Base-by-base conservation (phyloP, 2,329 filamentous ascomycete species). In the Capronia americana region DNA sequence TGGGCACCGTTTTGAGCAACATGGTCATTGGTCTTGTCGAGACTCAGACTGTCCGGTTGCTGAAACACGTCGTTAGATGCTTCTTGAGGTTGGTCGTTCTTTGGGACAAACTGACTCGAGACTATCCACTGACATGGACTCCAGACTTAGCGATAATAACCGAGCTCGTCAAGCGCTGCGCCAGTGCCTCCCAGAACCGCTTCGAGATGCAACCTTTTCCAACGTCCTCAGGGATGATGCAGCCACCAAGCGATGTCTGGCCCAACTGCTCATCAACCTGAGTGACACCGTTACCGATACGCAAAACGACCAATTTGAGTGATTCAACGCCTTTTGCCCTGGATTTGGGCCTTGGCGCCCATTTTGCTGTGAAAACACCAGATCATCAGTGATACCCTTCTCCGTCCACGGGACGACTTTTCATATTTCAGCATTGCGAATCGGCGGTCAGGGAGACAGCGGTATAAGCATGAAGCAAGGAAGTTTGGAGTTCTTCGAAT, bases 1-100 rank as follows among this genome's bases (percentile, higher is more conserved):
- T 99, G 4, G 95, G 95, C 5, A 99, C 95, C 1, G 95, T 99
- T 5, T 83, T 99, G 46, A 97, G 92, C 82, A 99, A 98, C 77
- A 99, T 99, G 95, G 95, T 99, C 64, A 93, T 91, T 61, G 94
- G 98, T 81, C 86, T 99, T 44, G 95, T 98, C 46, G 95, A 99
- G 79, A 94, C 97, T 76, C 95, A 99, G 81, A 99, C 95, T 1
- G 95, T 96, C 32, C 87, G 95, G 60, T 85, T 99, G 55, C 87
- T 99, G 26, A 99, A 99, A 86, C 95, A 99, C 77, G 95, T 99
- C 64, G 95, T 99, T 38, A 86, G 95, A 72, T 99, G 95, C 81
- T 99, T 99, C 79, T 86, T 99, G 76, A 88, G 95, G 92, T 96
- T 83, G 73, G 88, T 81, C 34, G 14, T 34, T 28, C 44, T 38